Conservation (phyloP, 2,329 filamentous ascomycete genomes). For the Calycina herbarum region DNA sequence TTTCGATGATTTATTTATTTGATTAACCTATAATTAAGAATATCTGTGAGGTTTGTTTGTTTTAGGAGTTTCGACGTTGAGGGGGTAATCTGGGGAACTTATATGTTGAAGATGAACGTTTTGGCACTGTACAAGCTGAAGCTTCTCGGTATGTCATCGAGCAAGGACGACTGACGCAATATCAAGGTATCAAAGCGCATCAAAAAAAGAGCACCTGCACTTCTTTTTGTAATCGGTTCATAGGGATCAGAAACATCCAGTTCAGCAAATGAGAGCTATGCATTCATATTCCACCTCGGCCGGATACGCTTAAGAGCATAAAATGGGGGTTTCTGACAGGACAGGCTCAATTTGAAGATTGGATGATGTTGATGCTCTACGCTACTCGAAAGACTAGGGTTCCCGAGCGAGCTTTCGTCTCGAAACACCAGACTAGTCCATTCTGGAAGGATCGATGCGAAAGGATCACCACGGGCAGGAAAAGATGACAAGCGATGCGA, state of each 20-base stretch:
- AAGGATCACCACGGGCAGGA: neutral
- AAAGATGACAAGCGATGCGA: neutral
- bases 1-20: no score
- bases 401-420: neutral
- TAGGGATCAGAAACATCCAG: no score
- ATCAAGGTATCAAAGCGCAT: neutral
- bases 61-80: no score
- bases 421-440: slow-evolving; percentile 1
- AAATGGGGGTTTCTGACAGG: neutral
- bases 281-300: no score
- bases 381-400: neutral
- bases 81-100: no score
- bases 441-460: neutral
- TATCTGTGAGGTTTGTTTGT: no score
- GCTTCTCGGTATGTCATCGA: neutral
- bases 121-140: neutral
- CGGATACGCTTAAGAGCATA: no score
- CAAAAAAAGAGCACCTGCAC: neutral
- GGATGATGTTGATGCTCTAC: neutral
- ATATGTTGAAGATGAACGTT: no score
- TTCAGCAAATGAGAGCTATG: no score
- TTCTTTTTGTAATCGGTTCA: no score
- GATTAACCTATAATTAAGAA: no score
- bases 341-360: neutral
- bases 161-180: neutral